These are phyloP conservation scores for Pseudogymnoascus sp. DNA, from an alignment of 2,329 filamentous ascomycete species.

Conservation along the genomic window DNA sequence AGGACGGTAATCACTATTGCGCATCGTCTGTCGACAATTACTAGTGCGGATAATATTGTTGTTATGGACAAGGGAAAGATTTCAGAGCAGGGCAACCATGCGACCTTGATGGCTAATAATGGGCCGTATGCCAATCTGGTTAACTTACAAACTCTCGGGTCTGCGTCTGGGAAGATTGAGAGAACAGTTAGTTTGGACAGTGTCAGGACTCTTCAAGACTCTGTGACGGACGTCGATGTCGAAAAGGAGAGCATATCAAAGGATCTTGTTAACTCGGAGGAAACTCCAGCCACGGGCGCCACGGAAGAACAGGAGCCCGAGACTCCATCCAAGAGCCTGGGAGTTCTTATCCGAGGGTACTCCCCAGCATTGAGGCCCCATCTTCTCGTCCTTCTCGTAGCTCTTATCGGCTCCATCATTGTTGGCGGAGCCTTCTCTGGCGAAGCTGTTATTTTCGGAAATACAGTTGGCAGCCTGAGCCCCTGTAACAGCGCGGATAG, in stretches of 20 bases:
- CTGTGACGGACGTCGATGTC: conserved; percentile 9
- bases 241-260: conserved; percentile 10
- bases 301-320: conserved; percentile 12
- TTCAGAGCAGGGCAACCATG: conserved; percentile 67
- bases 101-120: conserved; percentile 57
- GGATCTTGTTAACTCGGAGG: conserved; percentile 9
- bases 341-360: conserved; percentile 12
- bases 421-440: conserved; percentile 46
- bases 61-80: conserved; percentile 68
- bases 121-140: conserved; percentile 40
- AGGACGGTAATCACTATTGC: conserved; percentile 91
- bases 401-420: conserved; percentile 39
- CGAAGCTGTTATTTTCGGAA: conserved; percentile 48
- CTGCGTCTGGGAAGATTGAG: conserved; percentile 14
- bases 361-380: conserved; percentile 12
- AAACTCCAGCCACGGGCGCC: conserved; percentile 20
- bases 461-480: conserved; percentile 42
- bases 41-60: conserved; percentile 80
- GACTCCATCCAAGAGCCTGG: conserved; percentile 15
- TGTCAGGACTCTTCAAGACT: conserved; percentile 11
- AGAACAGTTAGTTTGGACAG: conserved; percentile 11
- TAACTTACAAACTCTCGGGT: conserved; percentile 26
- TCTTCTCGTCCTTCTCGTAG: conserved; percentile 27
- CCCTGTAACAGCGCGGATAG: conserved; percentile 30
- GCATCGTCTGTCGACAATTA: conserved; percentile 80